Conservation (phyloP, 73 alveolate genomes). For the Blepharisma stoltei region DNA sequence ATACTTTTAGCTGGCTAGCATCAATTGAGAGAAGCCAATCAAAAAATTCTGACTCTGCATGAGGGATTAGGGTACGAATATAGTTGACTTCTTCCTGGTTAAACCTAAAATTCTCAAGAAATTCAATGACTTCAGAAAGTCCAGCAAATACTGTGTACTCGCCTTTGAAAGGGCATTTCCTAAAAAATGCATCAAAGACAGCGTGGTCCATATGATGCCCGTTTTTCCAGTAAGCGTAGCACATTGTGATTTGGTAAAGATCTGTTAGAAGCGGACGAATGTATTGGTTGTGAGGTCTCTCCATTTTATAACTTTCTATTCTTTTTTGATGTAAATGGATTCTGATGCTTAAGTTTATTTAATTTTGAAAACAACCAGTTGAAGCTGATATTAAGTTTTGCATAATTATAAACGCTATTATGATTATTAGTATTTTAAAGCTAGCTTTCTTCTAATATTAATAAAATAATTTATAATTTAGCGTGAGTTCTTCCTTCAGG, state of each 20-base stretch:
- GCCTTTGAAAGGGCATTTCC: conserved; percentile 73
- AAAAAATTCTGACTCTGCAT: conserved; percentile 62
- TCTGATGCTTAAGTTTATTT: too few species aligned
- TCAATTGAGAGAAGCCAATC: conserved; percentile 49
- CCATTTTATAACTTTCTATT: neutral
- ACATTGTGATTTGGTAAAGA: conserved; percentile 62
- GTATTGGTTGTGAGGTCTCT: neutral
- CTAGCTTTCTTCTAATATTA: too few species aligned
- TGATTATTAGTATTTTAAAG: too few species aligned
- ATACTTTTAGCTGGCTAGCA: conserved; percentile 41
- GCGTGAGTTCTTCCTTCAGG: too few species aligned
- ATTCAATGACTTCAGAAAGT: conserved; percentile 60
- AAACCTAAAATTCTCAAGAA: conserved; percentile 55
- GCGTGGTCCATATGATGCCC: conserved; percentile 49
- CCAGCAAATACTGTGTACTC: conserved; percentile 76
- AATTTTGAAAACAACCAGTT: too few species aligned
- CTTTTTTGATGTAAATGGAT: too few species aligned
- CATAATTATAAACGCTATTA: too few species aligned
- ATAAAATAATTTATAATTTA: too few species aligned
- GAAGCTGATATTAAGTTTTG: too few species aligned
- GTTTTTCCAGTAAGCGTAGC: conserved; percentile 65
- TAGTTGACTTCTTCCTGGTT: conserved; percentile 57
- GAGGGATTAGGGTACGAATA: conserved; percentile 45
- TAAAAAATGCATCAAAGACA: conserved; percentile 65
- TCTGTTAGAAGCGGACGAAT: conserved; percentile 64